Conservation (phyloP, 306 rosid genomes). For the Phaseolus lunatus region DNA sequence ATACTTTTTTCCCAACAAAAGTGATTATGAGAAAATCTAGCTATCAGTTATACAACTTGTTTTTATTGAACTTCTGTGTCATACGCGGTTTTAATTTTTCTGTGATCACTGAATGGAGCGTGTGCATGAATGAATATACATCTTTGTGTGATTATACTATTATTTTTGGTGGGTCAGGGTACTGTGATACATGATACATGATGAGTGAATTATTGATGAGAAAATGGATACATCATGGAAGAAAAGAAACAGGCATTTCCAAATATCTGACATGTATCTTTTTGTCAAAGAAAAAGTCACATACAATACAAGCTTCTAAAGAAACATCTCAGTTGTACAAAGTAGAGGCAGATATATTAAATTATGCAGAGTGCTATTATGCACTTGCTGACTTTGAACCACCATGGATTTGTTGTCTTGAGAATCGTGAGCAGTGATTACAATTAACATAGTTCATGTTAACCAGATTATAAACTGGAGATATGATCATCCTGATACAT, state of each 20-base stretch:
- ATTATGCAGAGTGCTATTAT: conserved; percentile 5
- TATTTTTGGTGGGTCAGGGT: not conserved
- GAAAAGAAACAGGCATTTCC: not conserved
- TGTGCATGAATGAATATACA: not conserved
- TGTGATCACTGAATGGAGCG: not conserved
- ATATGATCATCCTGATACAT: conserved; percentile 25
- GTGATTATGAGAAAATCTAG: too few relatives aligned
- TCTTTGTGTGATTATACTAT: not conserved
- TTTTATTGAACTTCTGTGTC: not conserved
- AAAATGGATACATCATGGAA: not conserved
- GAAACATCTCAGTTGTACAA: conserved; percentile 26
- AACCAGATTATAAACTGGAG: conserved; percentile 26
- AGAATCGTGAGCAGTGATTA: not conserved
- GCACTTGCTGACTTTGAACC: conserved; percentile 23
- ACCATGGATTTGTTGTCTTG: not conserved
- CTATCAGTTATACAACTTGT: not conserved
- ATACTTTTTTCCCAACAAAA: not conserved
- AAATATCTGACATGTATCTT: conserved; percentile 7
- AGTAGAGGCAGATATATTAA: not conserved
- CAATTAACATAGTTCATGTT: conserved; percentile 10
- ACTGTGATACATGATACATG: not conserved
- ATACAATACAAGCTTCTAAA: not conserved
- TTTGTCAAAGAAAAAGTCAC: not conserved
- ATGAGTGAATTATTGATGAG: not conserved
- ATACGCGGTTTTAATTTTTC: not conserved